Percentiles rank a stretch among this genome's conserved stretches.
Evolutionary conservation across 1,284 basidiomycete genomes (phyloP).

Genomic region (Leucoagaricus sp.): DNA sequence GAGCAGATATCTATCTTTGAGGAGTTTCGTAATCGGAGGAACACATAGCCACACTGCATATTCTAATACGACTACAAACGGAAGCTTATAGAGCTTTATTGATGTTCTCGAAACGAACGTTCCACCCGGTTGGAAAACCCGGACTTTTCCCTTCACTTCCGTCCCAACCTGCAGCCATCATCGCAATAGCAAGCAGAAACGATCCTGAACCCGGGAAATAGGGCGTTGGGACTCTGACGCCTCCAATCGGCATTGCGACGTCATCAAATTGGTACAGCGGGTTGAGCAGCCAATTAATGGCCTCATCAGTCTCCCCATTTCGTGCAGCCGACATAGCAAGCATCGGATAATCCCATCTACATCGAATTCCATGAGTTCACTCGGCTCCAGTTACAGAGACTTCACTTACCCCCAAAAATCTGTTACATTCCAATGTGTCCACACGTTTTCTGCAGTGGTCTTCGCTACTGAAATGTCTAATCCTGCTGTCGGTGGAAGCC

Average conservation of each 20-base stretch:
- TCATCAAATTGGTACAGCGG: slow-evolving; percentile 60
- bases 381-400: not conserved
- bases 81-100: slow-evolving; percentile 37
- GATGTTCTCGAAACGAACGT: slow-evolving; percentile 45
- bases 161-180: slow-evolving; percentile 63
- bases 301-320: slow-evolving; percentile 48
- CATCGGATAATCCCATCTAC: slow-evolving; percentile 64
- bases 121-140: slow-evolving; percentile 55
- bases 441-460: slow-evolving; percentile 54
- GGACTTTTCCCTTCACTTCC: slow-evolving; percentile 41
- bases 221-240: slow-evolving; percentile 57
- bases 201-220: slow-evolving; percentile 61
- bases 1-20: slow-evolving; percentile 52
- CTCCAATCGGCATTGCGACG: slow-evolving; percentile 61
- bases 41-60: not conserved
- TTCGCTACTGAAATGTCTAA: slow-evolving; percentile 48
- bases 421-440: slow-evolving; percentile 55
- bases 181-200: slow-evolving; percentile 52
- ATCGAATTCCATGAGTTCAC: not conserved
- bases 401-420: slow-evolving; percentile 55
- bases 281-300: slow-evolving; percentile 56
- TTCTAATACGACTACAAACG: not conserved
- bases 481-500: slow-evolving; percentile 53
- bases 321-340: slow-evolving; percentile 63
- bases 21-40: not conserved